These are phyloP conservation scores for Cladorrhinum sp. DNA, from an alignment of 2,329 filamentous ascomycete species.

Conservation along the genomic window DNA sequence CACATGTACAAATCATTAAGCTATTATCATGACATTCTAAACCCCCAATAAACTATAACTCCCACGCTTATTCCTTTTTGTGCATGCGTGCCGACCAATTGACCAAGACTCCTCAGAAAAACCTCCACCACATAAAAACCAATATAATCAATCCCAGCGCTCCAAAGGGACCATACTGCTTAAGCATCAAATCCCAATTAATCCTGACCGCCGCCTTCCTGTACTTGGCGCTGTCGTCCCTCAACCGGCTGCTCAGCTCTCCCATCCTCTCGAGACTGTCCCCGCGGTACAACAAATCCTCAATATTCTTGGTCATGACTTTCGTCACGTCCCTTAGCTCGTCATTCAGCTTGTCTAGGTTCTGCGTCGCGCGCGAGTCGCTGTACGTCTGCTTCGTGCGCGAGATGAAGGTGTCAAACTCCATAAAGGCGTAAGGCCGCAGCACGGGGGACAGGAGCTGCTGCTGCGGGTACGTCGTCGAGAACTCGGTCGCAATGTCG, in stretches of 20 bases:
- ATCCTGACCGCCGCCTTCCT: slow-evolving; percentile 87
- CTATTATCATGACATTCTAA: background rate
- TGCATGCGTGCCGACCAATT: background rate
- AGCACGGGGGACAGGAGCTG: slow-evolving; percentile 73
- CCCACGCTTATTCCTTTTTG: background rate
- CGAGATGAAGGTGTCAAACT: slow-evolving; percentile 96
- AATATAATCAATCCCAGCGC: slow-evolving; percentile 78
- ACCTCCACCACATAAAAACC: slow-evolving; percentile 87
- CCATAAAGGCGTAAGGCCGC: slow-evolving; percentile 93
- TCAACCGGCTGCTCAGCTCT: slow-evolving; percentile 80
- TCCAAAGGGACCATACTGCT: slow-evolving; percentile 93
- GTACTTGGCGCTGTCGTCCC: slow-evolving; percentile 95
- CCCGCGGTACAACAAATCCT: slow-evolving; percentile 91
- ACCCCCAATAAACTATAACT: background rate
- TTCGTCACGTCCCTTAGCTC: slow-evolving; percentile 97
- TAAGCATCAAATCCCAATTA: slow-evolving; percentile 94
- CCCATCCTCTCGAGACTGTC: slow-evolving; percentile 97
- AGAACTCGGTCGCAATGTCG: slow-evolving; percentile 88
- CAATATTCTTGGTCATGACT: slow-evolving; percentile 99
- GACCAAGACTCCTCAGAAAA: slow-evolving; percentile 62
- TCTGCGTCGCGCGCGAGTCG: slow-evolving; percentile 84
- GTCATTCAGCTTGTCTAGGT: slow-evolving; percentile 92
- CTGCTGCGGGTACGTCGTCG: slow-evolving; percentile 70
- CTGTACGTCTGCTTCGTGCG: slow-evolving; percentile 92
- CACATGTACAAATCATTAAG: background rate